Evolutionary conservation across 2,329 filamentous ascomycete genomes (phyloP).

Genomic region (Colletotrichum sp.): DNA sequence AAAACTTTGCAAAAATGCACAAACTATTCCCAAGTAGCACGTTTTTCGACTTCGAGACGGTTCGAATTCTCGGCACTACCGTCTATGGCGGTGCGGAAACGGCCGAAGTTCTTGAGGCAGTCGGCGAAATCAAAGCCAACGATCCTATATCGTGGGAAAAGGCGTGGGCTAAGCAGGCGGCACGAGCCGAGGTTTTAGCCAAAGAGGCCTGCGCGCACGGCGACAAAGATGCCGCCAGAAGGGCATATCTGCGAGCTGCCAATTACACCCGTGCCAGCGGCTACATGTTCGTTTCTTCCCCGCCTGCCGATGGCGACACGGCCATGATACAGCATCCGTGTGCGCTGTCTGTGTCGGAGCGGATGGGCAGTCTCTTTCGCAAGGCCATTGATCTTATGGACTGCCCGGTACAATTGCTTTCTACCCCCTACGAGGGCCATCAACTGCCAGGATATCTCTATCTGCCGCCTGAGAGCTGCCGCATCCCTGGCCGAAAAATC

Average conservation of each 20-base stretch:
- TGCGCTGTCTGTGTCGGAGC: constrained; percentile 25
- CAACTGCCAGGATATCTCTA: constrained; percentile 41
- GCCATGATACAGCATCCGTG: not conserved
- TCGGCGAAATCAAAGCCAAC: constrained; percentile 36
- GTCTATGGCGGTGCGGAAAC: constrained; percentile 40
- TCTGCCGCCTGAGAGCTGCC: constrained; percentile 29
- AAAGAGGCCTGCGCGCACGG: constrained; percentile 33
- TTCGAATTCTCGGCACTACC: constrained; percentile 42
- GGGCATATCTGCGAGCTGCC: constrained; percentile 42
- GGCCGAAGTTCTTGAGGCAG: constrained; percentile 43
- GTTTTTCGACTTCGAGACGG: constrained; percentile 48
- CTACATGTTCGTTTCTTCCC: constrained; percentile 29
- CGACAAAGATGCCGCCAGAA: constrained; percentile 32
- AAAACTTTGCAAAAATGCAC: not conserved
- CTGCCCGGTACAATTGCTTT: constrained; percentile 28
- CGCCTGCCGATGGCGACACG: not conserved
- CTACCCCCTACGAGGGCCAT: constrained; percentile 42
- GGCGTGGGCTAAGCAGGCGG: constrained; percentile 35
- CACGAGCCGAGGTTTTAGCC: constrained; percentile 36
- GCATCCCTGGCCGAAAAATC: constrained; percentile 26
- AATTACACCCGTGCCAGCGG: constrained; percentile 43
- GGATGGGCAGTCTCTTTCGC: constrained; percentile 30
- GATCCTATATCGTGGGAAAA: constrained; percentile 44
- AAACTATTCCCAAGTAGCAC: not conserved
- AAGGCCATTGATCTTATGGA: constrained; percentile 33